Percentiles rank a stretch among this genome's conserved stretches.
Evolutionary conservation across 352 stramenopile species (phyloP).

Genomic region (Pythium brachiatum): DNA sequence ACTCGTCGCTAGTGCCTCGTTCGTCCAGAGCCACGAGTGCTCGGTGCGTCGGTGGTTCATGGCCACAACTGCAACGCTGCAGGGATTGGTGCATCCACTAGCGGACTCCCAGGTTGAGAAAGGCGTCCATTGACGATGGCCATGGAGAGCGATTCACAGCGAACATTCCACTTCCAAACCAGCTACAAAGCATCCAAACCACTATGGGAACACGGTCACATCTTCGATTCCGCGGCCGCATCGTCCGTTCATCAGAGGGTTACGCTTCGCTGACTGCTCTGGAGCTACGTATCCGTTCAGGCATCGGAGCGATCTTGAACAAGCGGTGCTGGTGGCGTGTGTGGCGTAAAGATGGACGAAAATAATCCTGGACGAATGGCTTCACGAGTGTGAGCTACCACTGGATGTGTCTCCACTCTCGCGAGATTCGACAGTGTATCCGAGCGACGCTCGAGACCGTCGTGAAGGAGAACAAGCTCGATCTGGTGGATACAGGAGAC

Average conservation of each 20-base stretch:
- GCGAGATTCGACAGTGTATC: conserved; percentile 15
- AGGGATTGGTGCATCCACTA: no score
- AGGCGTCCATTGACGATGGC: no score
- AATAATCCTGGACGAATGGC: conserved; percentile 32
- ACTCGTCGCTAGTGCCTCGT: no score
- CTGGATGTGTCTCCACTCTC: neutral
- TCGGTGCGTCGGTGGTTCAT: no score
- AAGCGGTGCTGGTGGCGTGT: conserved; percentile 46
- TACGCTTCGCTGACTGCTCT: conserved; percentile 29
- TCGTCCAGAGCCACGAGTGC: no score
- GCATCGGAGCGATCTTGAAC: conserved; percentile 36
- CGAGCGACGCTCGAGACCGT: conserved; percentile 15
- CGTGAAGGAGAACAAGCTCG: neutral
- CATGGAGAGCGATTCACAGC: no score
- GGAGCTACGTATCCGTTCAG: conserved; percentile 33
- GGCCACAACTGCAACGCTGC: no score
- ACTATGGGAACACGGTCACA: no score
- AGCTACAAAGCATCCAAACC: no score
- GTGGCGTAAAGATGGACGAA: conserved; percentile 28
- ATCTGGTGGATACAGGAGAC: no score
- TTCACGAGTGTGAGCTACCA: conserved; percentile 29
- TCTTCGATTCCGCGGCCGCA: conserved; percentile 23
- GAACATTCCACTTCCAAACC: no score
- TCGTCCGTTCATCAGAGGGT: conserved; percentile 14
- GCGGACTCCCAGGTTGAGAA: no score